phyloP scores from a whole-genome alignment of 768 basidiomycete species.

The Amanita inopinata region DNA sequence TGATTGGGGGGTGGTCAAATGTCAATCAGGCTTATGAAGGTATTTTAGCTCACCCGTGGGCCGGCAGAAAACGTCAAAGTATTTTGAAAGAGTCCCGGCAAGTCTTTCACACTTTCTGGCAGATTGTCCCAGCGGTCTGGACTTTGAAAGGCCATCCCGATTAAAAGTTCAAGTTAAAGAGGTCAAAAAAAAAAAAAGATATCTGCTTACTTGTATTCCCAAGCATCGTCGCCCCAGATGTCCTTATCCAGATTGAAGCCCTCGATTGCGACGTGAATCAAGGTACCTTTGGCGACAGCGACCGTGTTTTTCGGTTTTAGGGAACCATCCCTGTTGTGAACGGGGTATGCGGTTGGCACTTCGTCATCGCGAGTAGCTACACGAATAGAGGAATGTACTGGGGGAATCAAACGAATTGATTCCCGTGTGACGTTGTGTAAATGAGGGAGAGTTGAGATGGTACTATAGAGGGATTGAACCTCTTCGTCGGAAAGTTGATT shows the following conservation, averaged over 20 bases:
- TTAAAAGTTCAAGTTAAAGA: background rate
- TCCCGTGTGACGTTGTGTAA: conserved; percentile 74
- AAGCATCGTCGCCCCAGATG: conserved; percentile 75
- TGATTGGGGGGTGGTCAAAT: conserved; percentile 6
- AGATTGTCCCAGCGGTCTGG: conserved; percentile 78
- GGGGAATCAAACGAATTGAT: conserved; percentile 67
- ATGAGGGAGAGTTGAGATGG: conserved; percentile 52
- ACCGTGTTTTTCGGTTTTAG: conserved; percentile 32
- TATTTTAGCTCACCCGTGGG: conserved; percentile 64
- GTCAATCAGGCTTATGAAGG: background rate
- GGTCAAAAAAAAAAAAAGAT: background rate
- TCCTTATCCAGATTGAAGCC: conserved; percentile 70
- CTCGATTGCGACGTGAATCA: conserved; percentile 72
- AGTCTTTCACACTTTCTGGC: conserved; percentile 53
- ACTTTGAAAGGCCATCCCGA: conserved; percentile 34
- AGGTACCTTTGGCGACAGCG: conserved; percentile 53
- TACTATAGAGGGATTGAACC: conserved; percentile 46
- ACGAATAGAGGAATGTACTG: conserved; percentile 73
- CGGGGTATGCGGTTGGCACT: conserved; percentile 60
- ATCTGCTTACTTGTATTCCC: conserved; percentile 61
- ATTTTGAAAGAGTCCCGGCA: conserved; percentile 66
- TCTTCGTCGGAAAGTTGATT: conserved; percentile 52
- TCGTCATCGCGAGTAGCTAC: conserved; percentile 72
- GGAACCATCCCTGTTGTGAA: conserved; percentile 40
- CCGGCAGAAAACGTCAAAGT: conserved; percentile 73